Conservation (phyloP, 1,284 basidiomycete genomes). For the Athelia psychrophila region DNA sequence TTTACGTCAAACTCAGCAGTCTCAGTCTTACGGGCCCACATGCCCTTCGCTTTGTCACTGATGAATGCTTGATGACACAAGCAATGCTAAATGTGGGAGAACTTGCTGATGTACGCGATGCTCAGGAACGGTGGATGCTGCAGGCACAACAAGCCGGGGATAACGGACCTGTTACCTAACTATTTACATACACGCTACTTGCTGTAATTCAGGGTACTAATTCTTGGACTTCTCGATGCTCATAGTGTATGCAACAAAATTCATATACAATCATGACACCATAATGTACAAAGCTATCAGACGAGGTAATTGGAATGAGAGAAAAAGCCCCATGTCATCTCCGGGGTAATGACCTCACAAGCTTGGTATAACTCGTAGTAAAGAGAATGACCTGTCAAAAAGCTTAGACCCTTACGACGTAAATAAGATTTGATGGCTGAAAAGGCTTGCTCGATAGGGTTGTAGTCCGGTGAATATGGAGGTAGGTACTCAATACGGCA, state of each 20-base stretch:
- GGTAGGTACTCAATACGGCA: slow-evolving; percentile 19
- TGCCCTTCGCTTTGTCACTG: slow-evolving; percentile 1
- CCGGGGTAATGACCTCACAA: background rate
- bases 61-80: background rate
- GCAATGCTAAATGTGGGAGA: slow-evolving; percentile 1
- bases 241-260: slow-evolving; percentile 1
- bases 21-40: slow-evolving; percentile 1
- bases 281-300: background rate
- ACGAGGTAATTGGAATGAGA: background rate
- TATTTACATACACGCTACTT: slow-evolving; percentile 3
- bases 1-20: background rate
- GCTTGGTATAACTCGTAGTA: background rate
- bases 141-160: slow-evolving; percentile 1
- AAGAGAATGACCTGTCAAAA: background rate
- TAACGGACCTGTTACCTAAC: background rate
- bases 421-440: slow-evolving; percentile 24
- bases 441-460: slow-evolving; percentile 27
- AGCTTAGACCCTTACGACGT: slow-evolving; percentile 5
- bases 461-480: slow-evolving; percentile 26
- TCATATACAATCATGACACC: background rate
- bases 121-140: slow-evolving; percentile 5
- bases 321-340: background rate
- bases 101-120: slow-evolving; percentile 8
- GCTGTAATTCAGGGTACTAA: slow-evolving; percentile 4
- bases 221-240: slow-evolving; percentile 2